Percentiles rank a stretch among this genome's conserved stretches.
Evolutionary conservation across 208 protist species (phyloP).

Genomic region (Leptomonas seymouri): DNA sequence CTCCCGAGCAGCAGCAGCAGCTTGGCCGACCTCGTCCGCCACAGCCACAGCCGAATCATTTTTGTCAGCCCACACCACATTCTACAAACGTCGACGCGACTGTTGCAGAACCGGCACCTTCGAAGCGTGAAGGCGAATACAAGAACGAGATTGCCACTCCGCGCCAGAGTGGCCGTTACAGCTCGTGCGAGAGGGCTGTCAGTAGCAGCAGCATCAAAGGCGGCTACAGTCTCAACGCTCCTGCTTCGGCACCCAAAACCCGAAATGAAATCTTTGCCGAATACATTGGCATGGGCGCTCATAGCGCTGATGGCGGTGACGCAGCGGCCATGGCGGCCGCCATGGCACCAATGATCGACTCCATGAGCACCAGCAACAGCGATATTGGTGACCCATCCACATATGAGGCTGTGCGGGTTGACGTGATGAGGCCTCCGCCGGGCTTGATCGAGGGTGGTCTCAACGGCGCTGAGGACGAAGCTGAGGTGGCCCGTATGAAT

Average conservation of each 20-base stretch:
- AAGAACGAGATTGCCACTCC: background rate
- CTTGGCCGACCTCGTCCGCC: background rate
- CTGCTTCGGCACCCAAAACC: background rate
- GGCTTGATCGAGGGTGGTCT: constrained; percentile 4
- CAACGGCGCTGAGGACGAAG: constrained; percentile 5
- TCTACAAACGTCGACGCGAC: too few relatives aligned
- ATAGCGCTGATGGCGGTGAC: background rate
- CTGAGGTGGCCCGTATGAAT: constrained; percentile 22
- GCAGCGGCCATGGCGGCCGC: background rate
- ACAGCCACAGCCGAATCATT: background rate
- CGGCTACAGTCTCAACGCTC: background rate
- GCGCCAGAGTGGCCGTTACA: background rate
- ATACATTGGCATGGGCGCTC: background rate
- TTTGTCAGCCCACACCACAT: too few relatives aligned
- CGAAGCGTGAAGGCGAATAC: background rate
- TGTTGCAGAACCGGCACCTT: background rate
- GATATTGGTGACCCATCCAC: background rate
- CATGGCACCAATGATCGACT: background rate
- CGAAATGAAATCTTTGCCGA: constrained; percentile 4
- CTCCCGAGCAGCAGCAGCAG: constrained; percentile 25
- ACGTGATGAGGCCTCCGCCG: constrained; percentile 16
- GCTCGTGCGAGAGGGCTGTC: background rate
- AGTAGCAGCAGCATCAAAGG: background rate
- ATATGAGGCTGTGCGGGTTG: constrained; percentile 15
- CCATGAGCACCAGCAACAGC: background rate